These are phyloP conservation scores for Sugiyamaella neomexicana DNA, from an alignment of 1,139 yeast species.

Conservation along the genomic window DNA sequence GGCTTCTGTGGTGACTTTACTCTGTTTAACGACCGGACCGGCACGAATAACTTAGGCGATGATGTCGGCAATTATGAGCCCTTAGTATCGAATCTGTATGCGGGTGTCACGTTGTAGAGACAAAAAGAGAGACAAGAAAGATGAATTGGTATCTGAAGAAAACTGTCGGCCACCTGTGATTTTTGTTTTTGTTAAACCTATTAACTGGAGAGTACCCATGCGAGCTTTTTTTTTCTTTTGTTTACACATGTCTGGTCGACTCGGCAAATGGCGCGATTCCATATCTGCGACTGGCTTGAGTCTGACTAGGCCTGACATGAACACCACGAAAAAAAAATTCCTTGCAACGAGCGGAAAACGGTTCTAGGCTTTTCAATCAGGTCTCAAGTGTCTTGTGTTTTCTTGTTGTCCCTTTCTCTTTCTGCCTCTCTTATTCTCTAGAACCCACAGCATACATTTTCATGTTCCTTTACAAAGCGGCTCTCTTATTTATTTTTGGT, in stretches of 20 bases:
- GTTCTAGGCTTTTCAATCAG: neutral
- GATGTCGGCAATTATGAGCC: conserved; percentile 24
- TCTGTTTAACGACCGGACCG: conserved; percentile 21
- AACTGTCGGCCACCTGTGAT: too few species aligned
- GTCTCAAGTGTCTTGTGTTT: neutral
- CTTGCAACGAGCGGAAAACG: neutral
- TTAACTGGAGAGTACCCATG: conserved; percentile 8
- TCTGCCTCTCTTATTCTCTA: too few species aligned
- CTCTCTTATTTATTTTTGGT: too few species aligned
- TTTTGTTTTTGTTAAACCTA: neutral
- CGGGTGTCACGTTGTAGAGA: conserved; percentile 28
- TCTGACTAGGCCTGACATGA: neutral
- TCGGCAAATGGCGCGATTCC: conserved; percentile 32
- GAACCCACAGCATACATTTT: too few species aligned
- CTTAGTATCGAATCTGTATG: conserved; percentile 30
- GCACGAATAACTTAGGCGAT: conserved; percentile 13
- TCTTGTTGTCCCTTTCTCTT: neutral
- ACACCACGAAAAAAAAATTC: neutral
- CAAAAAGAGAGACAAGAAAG: neutral
- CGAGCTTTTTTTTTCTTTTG: neutral
- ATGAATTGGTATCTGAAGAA: too few species aligned
- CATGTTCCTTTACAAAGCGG: too few species aligned
- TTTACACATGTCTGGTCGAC: neutral
- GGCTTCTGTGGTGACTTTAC: conserved; percentile 21
- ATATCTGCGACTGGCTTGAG: conserved; percentile 32